Base-by-base conservation (phyloP, 177 flowering plant genomes). In the Tripterygium wilfordii region DNA sequence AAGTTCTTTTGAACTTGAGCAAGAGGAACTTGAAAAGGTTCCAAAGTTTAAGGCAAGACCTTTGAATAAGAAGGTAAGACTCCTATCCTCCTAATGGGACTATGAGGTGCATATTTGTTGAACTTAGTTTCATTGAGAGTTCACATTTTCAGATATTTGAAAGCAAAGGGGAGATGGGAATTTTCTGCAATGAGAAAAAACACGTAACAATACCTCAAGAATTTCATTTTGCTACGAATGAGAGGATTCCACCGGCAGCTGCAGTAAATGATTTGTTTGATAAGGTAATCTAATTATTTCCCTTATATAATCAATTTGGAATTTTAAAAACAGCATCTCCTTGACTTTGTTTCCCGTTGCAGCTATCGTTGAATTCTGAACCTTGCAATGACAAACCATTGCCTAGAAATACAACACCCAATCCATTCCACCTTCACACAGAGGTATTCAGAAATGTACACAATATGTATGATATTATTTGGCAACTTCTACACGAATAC, bases 11-110 rank as follows among this genome's bases (percentile, higher is more conserved):
- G 99, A 90, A 49, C 53, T 87, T 19, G 95, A 89, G 68, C 79
- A 56, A 40, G 90, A 94, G 63, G 88, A 78, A 58, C 77, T 87
- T 28, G 88, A 77, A 31, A 87, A 83, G 37, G 43, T 78, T 14
- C 97, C 95, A 8, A 80, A 70, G 60, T 89, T 94, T 60, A 94
- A 85, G 74, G 99, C 99, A 12, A 82, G 75, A 64, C 94, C 92
- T 27, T 64, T 94, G 27, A 87, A 90, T 55, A 89, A 75, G 52
- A 90, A 79, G 90, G 98, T 88, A 47, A 14, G 36, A 0, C 8
- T 32, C 30, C 40, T n/a, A 22, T 31, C 19, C 16, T 48, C 42
- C 50, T 26, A 49, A n/a, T 36, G 16, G 8, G 36, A 9, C 4
- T 2, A 4, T 15, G n/a, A 2, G 38, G 6, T 23, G 15, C 37